A percentile compares a stretch with the other conserved stretches of the same genome.
These are phyloP conservation scores for Scheffersomyces stipitis DNA, from an alignment of 805 yeast species.

Conservation along the genomic window DNA sequence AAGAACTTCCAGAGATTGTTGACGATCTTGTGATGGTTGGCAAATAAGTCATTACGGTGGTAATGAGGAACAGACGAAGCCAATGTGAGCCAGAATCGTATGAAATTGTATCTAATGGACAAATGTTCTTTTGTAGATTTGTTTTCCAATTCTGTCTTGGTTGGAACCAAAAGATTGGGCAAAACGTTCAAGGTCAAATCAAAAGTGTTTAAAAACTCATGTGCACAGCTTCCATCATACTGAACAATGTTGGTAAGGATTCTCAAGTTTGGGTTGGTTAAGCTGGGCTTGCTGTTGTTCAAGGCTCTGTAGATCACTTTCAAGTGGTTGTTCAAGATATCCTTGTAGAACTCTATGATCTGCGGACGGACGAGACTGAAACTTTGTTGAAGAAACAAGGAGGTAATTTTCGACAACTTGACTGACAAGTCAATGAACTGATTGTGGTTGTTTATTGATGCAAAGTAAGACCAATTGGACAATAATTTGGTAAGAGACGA, in stretches of 20 bases:
- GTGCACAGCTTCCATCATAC: slow-evolving; percentile 50
- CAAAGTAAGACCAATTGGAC: slow-evolving; percentile 41
- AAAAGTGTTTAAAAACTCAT: slow-evolving; percentile 60
- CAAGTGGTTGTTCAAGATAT: slow-evolving; percentile 53
- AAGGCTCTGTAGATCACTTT: slow-evolving; percentile 71
- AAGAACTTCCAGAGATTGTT: slow-evolving; percentile 68
- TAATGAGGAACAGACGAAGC: slow-evolving; percentile 49
- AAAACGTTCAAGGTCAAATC: slow-evolving; percentile 65
- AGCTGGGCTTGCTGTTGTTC: slow-evolving; percentile 54
- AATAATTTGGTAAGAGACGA: slow-evolving; percentile 31
- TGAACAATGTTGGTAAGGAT: slow-evolving; percentile 53
- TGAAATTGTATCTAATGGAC: slow-evolving; percentile 58
- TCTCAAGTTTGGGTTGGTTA: slow-evolving; percentile 60
- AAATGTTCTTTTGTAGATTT: slow-evolving; percentile 28
- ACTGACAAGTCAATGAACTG: slow-evolving; percentile 47
- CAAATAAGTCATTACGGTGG: slow-evolving; percentile 61
- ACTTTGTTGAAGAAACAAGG: slow-evolving; percentile 12
- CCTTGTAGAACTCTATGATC: slow-evolving; percentile 43
- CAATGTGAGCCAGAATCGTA: slow-evolving; percentile 60
- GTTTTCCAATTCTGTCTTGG: slow-evolving; percentile 44
- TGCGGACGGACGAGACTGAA: slow-evolving; percentile 15
- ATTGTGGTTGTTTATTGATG: slow-evolving; percentile 52
- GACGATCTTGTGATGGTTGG: slow-evolving; percentile 54
- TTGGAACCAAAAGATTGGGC: slow-evolving; percentile 60
- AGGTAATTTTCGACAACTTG: slow-evolving; percentile 34